A percentile compares a stretch with the other conserved stretches of the same genome.
phyloP scores from a whole-genome alignment of 805 yeast genomes.

The Saccharomyces mikatae region DNA sequence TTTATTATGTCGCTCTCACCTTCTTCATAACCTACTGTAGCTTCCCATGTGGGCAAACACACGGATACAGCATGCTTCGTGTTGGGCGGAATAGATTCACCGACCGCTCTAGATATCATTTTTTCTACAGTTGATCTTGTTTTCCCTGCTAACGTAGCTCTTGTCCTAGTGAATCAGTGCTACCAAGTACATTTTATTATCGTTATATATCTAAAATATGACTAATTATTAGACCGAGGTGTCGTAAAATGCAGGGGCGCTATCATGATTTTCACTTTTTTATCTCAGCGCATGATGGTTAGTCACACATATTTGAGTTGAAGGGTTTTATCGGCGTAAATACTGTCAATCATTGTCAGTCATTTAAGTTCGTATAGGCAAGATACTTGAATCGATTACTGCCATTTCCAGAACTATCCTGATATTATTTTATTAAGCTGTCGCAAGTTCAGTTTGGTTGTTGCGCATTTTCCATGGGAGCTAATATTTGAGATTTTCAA shows the following conservation, averaged over 20 bases:
- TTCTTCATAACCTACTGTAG: conserved; percentile 86
- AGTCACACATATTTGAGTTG: not conserved
- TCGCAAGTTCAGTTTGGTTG: not conserved
- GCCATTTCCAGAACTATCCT: not conserved
- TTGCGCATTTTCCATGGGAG: not conserved
- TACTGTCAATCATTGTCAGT: not conserved
- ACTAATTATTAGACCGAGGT: not conserved
- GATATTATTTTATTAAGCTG: not conserved
- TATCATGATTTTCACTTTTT: not conserved
- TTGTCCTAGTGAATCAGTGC: not conserved
- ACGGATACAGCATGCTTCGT: conserved; percentile 92
- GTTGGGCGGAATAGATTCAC: conserved; percentile 81
- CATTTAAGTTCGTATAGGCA: not conserved
- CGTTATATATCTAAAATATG: not conserved
- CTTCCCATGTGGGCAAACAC: conserved; percentile 90
- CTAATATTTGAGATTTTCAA: not conserved
- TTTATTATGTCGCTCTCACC: conserved; percentile 74
- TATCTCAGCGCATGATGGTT: not conserved
- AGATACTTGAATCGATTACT: not conserved
- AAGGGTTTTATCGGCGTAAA: not conserved
- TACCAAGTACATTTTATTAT: not conserved
- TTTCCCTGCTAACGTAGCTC: not conserved
- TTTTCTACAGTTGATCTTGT: not conserved
- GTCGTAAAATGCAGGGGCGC: not conserved
- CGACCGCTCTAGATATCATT: conserved; percentile 36